phyloP scores from a whole-genome alignment of 1,139 yeast genomes.

The Ashbya aceris region DNA sequence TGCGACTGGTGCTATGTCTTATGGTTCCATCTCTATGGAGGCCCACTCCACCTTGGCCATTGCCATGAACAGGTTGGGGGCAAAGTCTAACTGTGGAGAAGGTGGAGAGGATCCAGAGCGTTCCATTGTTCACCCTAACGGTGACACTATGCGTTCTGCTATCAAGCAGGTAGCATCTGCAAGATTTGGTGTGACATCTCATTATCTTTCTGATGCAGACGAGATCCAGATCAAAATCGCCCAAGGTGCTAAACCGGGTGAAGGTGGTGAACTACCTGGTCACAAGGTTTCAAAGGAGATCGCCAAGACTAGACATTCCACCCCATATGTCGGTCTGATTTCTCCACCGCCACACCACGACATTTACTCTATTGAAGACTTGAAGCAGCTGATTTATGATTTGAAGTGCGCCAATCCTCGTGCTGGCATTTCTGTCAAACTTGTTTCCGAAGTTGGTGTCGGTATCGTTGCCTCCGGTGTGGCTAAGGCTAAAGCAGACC shows the following conservation, averaged over 20 bases:
- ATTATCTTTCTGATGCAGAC: slow-evolving; percentile 91
- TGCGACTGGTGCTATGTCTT: slow-evolving; percentile 98
- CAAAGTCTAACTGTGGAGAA: slow-evolving; percentile 97
- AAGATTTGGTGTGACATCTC: slow-evolving; percentile 94
- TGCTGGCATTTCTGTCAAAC: slow-evolving; percentile 91
- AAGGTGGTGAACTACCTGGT: slow-evolving; percentile 98
- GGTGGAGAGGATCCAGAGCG: slow-evolving; percentile 99
- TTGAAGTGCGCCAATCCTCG: slow-evolving; percentile 95
- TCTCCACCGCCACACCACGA: slow-evolving; percentile 99
- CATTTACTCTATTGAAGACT: slow-evolving; percentile 94
- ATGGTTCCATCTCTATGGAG: slow-evolving; percentile 97
- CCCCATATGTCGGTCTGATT: slow-evolving; percentile 93
- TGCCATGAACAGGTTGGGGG: slow-evolving; percentile 97
- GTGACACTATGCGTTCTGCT: slow-evolving; percentile 97
- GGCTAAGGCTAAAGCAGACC: slow-evolving; percentile 97
- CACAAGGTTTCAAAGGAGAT: slow-evolving; percentile 81
- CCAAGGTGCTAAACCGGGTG: slow-evolving; percentile 99
- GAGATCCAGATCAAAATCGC: slow-evolving; percentile 98
- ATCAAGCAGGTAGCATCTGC: slow-evolving; percentile 98
- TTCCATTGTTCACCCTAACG: slow-evolving; percentile 67
- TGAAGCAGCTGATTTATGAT: slow-evolving; percentile 93
- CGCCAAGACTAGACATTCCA: slow-evolving; percentile 94
- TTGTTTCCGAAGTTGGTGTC: slow-evolving; percentile 96
- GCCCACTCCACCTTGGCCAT: slow-evolving; percentile 96
- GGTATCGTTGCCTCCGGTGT: slow-evolving; percentile 99